Conservation (phyloP, 129 eudicot genomes). For the Lonicera japonica region DNA sequence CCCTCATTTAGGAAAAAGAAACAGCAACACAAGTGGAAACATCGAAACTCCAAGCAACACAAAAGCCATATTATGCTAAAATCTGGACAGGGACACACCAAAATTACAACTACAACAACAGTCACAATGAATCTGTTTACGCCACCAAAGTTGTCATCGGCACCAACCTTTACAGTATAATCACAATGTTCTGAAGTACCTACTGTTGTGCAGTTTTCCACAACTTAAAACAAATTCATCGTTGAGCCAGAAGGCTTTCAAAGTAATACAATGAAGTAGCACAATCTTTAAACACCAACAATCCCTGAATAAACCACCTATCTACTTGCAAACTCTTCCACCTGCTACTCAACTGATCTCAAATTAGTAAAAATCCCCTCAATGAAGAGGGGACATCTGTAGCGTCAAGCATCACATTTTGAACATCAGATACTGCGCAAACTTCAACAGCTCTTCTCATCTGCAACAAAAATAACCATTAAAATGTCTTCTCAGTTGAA, state of each 20-base stretch:
- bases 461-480: conserved; percentile 4
- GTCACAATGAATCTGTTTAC: background rate
- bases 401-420: background rate
- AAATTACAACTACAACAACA: background rate
- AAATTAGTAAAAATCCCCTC: conserved; percentile 6
- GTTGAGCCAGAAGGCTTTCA: background rate
- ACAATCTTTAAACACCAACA: background rate
- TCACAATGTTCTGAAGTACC: background rate
- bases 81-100: background rate
- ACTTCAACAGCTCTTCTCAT: conserved; percentile 4
- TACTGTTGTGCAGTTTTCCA: background rate
- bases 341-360: conserved; percentile 14
- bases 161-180: too few relatives aligned
- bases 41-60: too few relatives aligned
- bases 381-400: background rate
- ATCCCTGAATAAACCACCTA: background rate
- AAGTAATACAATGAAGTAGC: background rate
- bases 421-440: background rate
- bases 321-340: background rate
- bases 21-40: too few relatives aligned
- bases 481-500: background rate
- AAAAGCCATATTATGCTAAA: too few relatives aligned
- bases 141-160: too few relatives aligned
- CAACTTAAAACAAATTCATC: background rate
- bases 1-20: too few relatives aligned